A percentile compares a stretch with the other conserved stretches of the same genome.
These are phyloP conservation scores for Apocynum venetum DNA, from an alignment of 257 asterid genomes.

Conservation along the genomic window DNA sequence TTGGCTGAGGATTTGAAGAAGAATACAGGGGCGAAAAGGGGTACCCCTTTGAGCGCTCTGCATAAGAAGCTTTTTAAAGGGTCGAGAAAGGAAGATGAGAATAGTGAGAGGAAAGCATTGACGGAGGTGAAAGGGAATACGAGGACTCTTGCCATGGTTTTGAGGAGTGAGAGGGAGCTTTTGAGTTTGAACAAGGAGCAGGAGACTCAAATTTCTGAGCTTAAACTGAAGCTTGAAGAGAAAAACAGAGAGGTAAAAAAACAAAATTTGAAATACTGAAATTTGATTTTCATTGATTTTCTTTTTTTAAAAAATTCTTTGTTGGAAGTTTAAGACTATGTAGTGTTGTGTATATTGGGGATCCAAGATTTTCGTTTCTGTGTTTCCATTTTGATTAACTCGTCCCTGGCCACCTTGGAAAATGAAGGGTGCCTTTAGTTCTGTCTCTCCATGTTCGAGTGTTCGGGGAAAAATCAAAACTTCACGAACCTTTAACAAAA, in stretches of 20 bases:
- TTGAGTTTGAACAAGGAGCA: constrained; percentile 62
- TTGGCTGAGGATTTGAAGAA: constrained; percentile 77
- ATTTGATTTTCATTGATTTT: neutral
- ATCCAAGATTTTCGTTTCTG: neutral
- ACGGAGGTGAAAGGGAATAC: constrained; percentile 72
- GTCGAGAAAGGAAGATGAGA: constrained; percentile 47
- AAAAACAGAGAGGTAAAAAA: constrained; percentile 59
- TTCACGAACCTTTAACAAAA: too few species aligned
- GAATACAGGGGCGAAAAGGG: constrained; percentile 35
- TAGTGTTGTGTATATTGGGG: neutral
- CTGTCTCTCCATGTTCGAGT: too few species aligned
- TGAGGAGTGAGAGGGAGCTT: constrained; percentile 95
- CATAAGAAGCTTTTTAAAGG: constrained; percentile 86
- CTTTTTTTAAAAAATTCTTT: neutral
- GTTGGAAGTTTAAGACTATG: neutral
- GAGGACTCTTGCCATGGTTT: constrained; percentile 83
- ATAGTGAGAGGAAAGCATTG: constrained; percentile 67
- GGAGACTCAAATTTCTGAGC: constrained; percentile 57
- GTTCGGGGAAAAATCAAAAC: too few species aligned
- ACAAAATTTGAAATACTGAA: neutral
- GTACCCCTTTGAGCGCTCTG: constrained; percentile 50
- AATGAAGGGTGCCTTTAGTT: too few species aligned
- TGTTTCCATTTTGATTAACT: neutral
- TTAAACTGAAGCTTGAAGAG: constrained; percentile 58
- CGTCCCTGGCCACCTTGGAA: too few species aligned